These are phyloP conservation scores for Fusarium nygamai DNA, from an alignment of 2,329 filamentous ascomycete species.

Conservation along the genomic window DNA sequence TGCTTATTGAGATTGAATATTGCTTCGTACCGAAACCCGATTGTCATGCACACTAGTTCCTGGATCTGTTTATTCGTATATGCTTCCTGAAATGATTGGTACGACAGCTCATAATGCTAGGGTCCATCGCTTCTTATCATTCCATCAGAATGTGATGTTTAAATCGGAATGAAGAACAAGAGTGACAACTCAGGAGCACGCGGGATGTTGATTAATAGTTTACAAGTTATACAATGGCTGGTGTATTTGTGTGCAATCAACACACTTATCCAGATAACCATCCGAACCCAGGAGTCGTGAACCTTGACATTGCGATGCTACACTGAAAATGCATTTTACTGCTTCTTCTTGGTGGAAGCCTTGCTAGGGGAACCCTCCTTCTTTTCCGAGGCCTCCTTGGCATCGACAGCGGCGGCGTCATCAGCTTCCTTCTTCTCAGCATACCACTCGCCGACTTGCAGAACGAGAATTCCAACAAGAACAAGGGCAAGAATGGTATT, in stretches of 20 bases:
- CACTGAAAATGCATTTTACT: conserved; percentile 34
- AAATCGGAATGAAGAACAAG: background rate
- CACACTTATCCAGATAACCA: background rate
- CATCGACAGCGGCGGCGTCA: conserved; percentile 72
- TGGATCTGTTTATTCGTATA: background rate
- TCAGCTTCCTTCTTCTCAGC: conserved; percentile 92
- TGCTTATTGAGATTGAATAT: background rate
- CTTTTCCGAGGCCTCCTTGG: conserved; percentile 52
- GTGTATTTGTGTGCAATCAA: background rate
- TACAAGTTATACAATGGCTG: conserved; percentile 19
- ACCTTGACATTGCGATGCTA: background rate
- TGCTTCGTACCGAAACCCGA: background rate
- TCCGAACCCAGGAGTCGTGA: background rate
- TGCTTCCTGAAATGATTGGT: background rate
- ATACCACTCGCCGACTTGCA: conserved; percentile 99
- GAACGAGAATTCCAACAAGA: conserved; percentile 86
- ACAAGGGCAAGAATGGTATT: conserved; percentile 97
- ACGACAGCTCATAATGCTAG: background rate
- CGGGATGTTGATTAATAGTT: background rate
- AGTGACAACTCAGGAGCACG: background rate
- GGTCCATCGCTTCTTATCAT: background rate
- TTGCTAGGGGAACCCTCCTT: conserved; percentile 47
- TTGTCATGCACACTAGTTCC: background rate
- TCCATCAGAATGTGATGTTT: background rate
- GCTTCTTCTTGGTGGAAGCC: conserved; percentile 51